Evolutionary conservation across 306 rosid species (phyloP), one percentile per base, ranked within the genome.

Genomic region (Inga oerstediana): DNA sequence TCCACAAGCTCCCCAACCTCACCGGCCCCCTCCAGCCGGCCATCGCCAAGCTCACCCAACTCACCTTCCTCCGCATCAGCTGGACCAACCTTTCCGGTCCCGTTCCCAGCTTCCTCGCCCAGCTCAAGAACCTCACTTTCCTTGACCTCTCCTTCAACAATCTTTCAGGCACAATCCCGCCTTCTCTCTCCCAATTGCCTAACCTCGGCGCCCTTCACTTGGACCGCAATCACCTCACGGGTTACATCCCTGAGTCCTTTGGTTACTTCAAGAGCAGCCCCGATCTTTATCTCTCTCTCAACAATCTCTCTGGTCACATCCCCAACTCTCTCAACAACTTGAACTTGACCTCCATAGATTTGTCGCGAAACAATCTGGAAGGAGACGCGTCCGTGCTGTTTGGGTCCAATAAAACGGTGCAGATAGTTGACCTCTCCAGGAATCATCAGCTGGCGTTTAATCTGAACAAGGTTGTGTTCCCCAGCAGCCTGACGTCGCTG

Each of bases 1-100:
- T 94, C 58, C 97, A 85, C 84, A 91, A 93, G 72, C 92, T 82
- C 3, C 79, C 93, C 27, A 89, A 91, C 7, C 88, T 91, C 32
- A 84, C 86, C 0, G 94, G 97, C 46, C 93, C 92, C 17, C 89
- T 94, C 62, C 94, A 85, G 48, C 91, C 92, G 75, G 41, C 92
- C 78, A 89, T 93, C 1, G 85, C 84, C 22, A 91, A 52, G 22
- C 94, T 91, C 74, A 80, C 88, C 3, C 82, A 32, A 1, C 97
- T 93, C 78, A 86, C 79, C 32, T n/a, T 1, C 44, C 90, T 93
- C 1, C 56, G 83, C 13, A 76, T 94, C 32, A 86, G 68, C 58
- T 87, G 90, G 89, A 92, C 86, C 72, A 87, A 86, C 74, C 52
- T 94, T 3, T 88, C 95, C 0, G 95, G 97, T 46, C 80, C 93